Conservation (phyloP, 768 basidiomycete genomes). For the Coprinellus micaceus region DNA sequence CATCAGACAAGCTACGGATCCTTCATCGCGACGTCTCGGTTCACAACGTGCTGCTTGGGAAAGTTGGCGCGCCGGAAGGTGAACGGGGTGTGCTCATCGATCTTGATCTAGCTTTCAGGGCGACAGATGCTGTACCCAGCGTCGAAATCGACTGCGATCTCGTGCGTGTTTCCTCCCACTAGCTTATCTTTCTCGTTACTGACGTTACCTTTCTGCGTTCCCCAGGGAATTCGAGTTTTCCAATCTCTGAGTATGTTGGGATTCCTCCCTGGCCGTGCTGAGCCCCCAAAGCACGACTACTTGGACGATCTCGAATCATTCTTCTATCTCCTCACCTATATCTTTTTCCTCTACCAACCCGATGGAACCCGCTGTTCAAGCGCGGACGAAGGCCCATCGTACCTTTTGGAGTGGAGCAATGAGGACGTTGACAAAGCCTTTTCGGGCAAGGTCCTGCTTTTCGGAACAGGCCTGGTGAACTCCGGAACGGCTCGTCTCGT, state of each 20-base stretch:
- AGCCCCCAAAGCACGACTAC: background rate
- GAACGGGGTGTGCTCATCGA: conserved; percentile 3
- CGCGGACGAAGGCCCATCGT: background rate
- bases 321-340: background rate
- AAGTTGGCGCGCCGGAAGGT: background rate
- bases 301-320: conserved; percentile 1
- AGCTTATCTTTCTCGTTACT: background rate
- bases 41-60: background rate
- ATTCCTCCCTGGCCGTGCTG: background rate
- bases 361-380: background rate
- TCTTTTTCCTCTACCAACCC: background rate
- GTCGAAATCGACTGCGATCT: background rate
- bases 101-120: conserved; percentile 2
- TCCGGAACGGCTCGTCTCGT: too few species aligned
- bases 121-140: background rate
- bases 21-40: conserved; percentile 5
- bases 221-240: background rate
- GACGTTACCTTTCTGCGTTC: too few species aligned
- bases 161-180: background rate
- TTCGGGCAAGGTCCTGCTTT: too few species aligned
- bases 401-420: too few species aligned
- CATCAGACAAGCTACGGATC: background rate
- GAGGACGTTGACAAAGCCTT: too few species aligned
- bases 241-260: background rate
- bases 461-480: too few species aligned